Evolutionary conservation across 257 asterid genomes (phyloP), one percentile per base, ranked within the genome.

Genomic region (Gynochthodes officinalis): DNA sequence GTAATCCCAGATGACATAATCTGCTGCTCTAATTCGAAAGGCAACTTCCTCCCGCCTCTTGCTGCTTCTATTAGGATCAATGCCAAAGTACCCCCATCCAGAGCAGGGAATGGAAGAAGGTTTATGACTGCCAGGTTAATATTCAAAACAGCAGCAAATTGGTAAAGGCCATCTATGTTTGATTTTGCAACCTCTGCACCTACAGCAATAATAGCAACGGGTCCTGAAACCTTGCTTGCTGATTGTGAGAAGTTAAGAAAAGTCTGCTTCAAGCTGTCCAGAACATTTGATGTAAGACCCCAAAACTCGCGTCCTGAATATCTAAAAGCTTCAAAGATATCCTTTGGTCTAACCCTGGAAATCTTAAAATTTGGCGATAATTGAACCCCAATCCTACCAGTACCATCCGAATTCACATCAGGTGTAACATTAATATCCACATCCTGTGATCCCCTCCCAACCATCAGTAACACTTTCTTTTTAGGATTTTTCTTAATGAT

Each of bases 121-220:
- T 95, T 95, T 75, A 92, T 95, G 30, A 95, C 94, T 0, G 99
- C 99, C 40, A 95, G 96, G 80, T 95, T 95, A 46, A 95, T 79
- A 77, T 95, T 95, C 83, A 95, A 68, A 74, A 92, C 44, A 40
- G 98, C 97, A 0, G 99, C 99, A 78, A 95, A 95, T 53, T 92
- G 98, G 84, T 78, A 95, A 61, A 95, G 96, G 4, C 99, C 99
- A 76, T 95, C 97, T 4, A 84, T 69, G 35, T 89, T 92, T 30
- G 99, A 95, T 71, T 88, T 95, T 0, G 99, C 99, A 64, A 95
- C 99, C 66, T 95, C 96, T 0, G 99, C 98, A 67, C 99, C 99
- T 39, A 95, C 97, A 4, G 99, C 99, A 70, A 95, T 88, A 43
- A 95, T 95, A 35, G 99, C 99, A 74, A 95, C 92, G 18, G 99